Evolutionary conservation across 2,329 filamentous ascomycete species (phyloP).

Genomic region (Aspergillus hortae): DNA sequence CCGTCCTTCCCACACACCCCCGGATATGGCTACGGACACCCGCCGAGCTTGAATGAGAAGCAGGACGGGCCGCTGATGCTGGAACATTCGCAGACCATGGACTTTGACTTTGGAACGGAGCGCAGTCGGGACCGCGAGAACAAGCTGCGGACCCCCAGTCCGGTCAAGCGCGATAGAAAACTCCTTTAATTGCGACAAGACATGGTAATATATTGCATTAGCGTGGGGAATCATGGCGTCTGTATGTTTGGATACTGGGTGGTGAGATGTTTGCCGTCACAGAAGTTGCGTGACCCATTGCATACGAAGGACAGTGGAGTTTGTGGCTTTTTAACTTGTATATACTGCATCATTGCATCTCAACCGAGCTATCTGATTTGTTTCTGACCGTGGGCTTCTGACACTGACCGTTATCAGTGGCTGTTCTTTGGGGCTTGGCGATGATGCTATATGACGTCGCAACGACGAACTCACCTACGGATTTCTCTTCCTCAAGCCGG

Average conservation of each 20-base stretch:
- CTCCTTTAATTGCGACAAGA: slow-evolving; percentile 10
- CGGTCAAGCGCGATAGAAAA: slow-evolving; percentile 27
- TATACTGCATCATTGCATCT: neutral
- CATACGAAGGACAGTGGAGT: slow-evolving; percentile 1
- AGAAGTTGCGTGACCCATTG: neutral
- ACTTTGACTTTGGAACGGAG: slow-evolving; percentile 30
- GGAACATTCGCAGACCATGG: slow-evolving; percentile 27
- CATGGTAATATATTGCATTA: slow-evolving; percentile 9
- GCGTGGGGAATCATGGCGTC: slow-evolving; percentile 4
- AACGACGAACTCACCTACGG: too few species aligned
- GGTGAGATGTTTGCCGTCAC: neutral
- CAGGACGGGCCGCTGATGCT: slow-evolving; percentile 28
- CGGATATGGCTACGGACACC: slow-evolving; percentile 20
- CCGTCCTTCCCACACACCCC: slow-evolving; percentile 25
- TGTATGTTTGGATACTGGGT: neutral
- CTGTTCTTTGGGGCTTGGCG: neutral
- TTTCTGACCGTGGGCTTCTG: too few species aligned
- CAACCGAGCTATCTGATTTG: neutral
- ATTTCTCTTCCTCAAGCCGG: too few species aligned
- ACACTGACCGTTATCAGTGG: too few species aligned
- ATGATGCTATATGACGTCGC: neutral
- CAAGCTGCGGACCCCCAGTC: slow-evolving; percentile 37
- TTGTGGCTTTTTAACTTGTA: neutral
- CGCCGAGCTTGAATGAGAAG: slow-evolving; percentile 20
- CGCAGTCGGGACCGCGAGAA: slow-evolving; percentile 28